These are phyloP conservation scores for Tricholoma furcatifolium DNA, from an alignment of 768 basidiomycete species.

Conservation along the genomic window DNA sequence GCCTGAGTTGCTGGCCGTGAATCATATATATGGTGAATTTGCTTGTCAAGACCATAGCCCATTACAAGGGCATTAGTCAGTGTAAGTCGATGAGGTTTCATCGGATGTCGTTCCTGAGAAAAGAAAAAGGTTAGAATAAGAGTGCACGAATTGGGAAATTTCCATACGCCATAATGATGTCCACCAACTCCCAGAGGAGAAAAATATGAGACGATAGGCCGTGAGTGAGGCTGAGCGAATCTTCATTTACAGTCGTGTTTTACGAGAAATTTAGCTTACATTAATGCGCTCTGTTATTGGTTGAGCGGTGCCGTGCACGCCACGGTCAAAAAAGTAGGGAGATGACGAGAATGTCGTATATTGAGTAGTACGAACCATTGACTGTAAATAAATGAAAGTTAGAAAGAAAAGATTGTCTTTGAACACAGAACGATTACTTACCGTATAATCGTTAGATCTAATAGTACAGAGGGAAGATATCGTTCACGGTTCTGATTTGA, in stretches of 20 bases:
- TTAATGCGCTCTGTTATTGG: conserved; percentile 80
- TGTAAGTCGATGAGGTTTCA: conserved; percentile 97
- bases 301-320: conserved; percentile 65
- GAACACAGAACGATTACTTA: no score
- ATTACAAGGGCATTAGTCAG: conserved; percentile 94
- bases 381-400: not conserved
- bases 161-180: conserved; percentile 93
- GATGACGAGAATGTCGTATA: conserved; percentile 68
- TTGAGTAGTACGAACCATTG: conserved; percentile 45
- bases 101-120: conserved; percentile 98
- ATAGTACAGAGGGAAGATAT: no score
- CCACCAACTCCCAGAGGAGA: conserved; percentile 92
- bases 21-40: conserved; percentile 89
- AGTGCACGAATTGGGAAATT: no score
- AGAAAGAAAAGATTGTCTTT: no score
- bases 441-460: no score
- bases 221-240: conserved; percentile 63
- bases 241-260: not conserved
- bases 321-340: conserved; percentile 76
- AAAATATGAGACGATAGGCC: conserved; percentile 94
- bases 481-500: no score
- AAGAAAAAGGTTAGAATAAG: not conserved
- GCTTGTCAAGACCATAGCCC: conserved; percentile 94
- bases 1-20: conserved; percentile 86
- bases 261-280: conserved; percentile 39